These are phyloP conservation scores for Scolecobasidium constrictum DNA, from an alignment of 2,329 filamentous ascomycete genomes.

Conservation along the genomic window DNA sequence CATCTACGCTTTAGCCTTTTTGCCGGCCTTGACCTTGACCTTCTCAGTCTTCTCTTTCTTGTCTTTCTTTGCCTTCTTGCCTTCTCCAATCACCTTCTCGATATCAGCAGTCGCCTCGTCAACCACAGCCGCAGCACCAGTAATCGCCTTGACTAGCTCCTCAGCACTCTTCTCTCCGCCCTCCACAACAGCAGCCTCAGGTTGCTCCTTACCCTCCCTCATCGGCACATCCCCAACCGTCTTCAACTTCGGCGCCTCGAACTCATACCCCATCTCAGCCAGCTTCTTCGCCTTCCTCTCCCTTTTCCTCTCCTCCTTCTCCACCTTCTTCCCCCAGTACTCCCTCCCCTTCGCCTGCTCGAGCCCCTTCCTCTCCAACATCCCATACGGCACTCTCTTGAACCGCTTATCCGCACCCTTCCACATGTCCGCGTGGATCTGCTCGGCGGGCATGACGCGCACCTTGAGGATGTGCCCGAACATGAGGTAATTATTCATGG, in stretches of 20 bases:
- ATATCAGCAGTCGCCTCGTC: constrained; percentile 5
- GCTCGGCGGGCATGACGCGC: constrained; percentile 62
- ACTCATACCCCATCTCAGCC: constrained; percentile 74
- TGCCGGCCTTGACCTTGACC: constrained; percentile 11
- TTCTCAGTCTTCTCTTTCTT: constrained; percentile 7
- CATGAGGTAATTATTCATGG: constrained; percentile 95
- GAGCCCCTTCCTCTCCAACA: constrained; percentile 67
- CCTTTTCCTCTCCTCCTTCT: constrained; percentile 61
- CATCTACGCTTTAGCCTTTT: constrained; percentile 10
- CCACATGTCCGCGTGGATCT: constrained; percentile 73
- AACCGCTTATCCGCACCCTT: constrained; percentile 85
- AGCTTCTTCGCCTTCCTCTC: constrained; percentile 60
- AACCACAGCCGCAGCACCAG: constrained; percentile 1
- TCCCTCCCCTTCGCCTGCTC: constrained; percentile 62
- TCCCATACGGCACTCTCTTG: constrained; percentile 79
- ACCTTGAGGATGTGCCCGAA: constrained; percentile 92
- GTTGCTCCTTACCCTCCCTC: constrained; percentile 25
- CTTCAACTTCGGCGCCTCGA: constrained; percentile 64
- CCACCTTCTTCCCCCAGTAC: constrained; percentile 67
- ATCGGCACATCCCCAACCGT: constrained; percentile 42
- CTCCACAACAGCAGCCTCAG: constrained; percentile 20
- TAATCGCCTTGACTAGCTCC: constrained; percentile 5
- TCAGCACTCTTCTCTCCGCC: constrained; percentile 16
- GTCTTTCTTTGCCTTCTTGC: constrained; percentile 15
- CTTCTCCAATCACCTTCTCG: constrained; percentile 9